A percentile compares a stretch with the other conserved stretches of the same genome.
These are phyloP conservation scores for Betula pendula DNA, from an alignment of 306 rosid species.

Conservation along the genomic window DNA sequence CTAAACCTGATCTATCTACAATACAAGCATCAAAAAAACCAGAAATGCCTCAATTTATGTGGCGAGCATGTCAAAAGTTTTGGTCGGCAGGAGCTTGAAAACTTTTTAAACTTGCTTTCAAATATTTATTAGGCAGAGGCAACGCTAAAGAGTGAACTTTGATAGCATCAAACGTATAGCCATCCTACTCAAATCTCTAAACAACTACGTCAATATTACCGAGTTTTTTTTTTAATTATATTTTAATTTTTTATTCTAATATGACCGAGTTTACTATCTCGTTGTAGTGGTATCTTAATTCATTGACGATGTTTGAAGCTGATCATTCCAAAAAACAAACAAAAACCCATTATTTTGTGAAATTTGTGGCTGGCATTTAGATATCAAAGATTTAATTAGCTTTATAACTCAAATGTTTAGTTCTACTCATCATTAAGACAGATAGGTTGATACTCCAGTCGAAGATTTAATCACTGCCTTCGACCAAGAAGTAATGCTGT, in stretches of 20 bases:
- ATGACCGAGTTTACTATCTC: too few relatives aligned
- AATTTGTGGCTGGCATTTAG: not conserved
- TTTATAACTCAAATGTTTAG: not conserved
- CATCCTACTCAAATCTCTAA: not conserved
- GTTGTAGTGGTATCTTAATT: too few relatives aligned
- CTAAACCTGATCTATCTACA: too few relatives aligned
- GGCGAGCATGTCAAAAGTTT: too few relatives aligned
- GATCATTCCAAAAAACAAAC: not conserved
- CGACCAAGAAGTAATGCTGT: not conserved
- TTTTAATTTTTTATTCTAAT: too few relatives aligned
- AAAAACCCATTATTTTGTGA: not conserved
- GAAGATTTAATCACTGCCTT: not conserved
- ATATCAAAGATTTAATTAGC: not conserved
- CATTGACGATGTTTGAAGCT: not conserved
- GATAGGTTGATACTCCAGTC: not conserved
- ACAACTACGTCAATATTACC: too few relatives aligned
- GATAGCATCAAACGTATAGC: not conserved
- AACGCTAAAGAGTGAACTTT: not conserved
- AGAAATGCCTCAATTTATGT: too few relatives aligned
- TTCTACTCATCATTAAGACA: not conserved
- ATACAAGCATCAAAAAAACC: too few relatives aligned
- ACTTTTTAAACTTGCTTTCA: not conserved
- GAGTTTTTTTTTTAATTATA: too few relatives aligned
- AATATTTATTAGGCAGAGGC: not conserved
- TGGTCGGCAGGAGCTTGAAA: not conserved